Conservation (phyloP, 768 basidiomycete genomes). For the Mycena rosella region DNA sequence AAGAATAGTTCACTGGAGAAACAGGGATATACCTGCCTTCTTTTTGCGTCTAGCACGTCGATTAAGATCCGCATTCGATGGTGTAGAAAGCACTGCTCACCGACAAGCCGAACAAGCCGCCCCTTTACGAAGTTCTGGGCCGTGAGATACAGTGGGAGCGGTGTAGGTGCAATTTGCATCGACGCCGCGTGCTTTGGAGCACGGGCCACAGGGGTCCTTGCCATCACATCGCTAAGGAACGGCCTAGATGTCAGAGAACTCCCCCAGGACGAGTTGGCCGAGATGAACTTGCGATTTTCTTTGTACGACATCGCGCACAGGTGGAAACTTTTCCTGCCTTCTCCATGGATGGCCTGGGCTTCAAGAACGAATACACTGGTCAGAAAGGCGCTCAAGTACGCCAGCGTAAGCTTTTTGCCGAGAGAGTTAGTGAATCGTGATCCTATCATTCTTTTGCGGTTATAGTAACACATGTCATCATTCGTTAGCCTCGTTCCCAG, state of each 20-base stretch:
- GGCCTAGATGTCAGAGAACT: background rate
- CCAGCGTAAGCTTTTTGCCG: no score
- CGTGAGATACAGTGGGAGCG: conserved; percentile 5
- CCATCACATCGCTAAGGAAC: conserved; percentile 32
- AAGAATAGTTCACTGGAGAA: background rate
- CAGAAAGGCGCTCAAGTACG: no score
- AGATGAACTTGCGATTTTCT: conserved; percentile 32
- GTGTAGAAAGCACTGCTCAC: conserved; percentile 5
- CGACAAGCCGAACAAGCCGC: conserved; percentile 36
- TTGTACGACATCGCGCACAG: conserved; percentile 29
- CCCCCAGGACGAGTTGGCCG: background rate
- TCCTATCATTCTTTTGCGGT: no score
- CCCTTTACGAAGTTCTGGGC: conserved; percentile 35
- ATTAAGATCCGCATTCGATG: background rate
- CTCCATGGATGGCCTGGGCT: no score
- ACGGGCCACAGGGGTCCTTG: conserved; percentile 26
- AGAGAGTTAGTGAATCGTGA: no score
- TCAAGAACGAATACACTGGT: no score
- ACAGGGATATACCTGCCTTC: conserved; percentile 46
- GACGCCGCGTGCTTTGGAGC: conserved; percentile 25
- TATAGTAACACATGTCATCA: no score
- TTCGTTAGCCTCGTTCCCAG: no score
- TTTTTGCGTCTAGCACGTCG: conserved; percentile 30
- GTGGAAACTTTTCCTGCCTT: conserved; percentile 22
- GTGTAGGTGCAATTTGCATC: conserved; percentile 23